Percentiles rank a stretch among this genome's conserved stretches.
Evolutionary conservation across 2,329 filamentous ascomycete species (phyloP).

Genomic region (Diaporthe citriasiana): DNA sequence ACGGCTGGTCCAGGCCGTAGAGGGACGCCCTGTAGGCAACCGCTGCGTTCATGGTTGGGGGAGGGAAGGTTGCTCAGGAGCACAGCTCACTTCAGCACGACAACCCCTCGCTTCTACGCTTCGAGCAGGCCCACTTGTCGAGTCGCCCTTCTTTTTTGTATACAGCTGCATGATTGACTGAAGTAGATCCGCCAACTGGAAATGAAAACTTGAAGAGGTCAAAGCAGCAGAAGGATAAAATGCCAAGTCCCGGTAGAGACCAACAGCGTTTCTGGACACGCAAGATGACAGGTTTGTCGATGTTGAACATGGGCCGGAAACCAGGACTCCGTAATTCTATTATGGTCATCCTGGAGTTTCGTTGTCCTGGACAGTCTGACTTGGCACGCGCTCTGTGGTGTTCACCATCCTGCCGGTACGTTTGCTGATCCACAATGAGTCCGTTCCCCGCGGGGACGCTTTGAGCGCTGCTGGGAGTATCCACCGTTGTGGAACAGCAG

Average conservation of each 20-base stretch:
- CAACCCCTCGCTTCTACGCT: neutral
- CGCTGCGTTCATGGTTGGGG: conserved; percentile 9
- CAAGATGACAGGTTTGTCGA: neutral
- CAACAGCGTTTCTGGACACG: conserved; percentile 9
- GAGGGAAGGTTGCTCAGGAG: neutral
- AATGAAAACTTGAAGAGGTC: neutral
- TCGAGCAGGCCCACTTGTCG: neutral
- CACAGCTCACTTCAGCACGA: conserved; percentile 5
- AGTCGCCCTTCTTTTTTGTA: neutral
- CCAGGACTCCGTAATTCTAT: conserved; percentile 13
- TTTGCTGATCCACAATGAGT: conserved; percentile 17
- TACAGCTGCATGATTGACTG: neutral
- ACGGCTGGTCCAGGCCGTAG: conserved; percentile 26
- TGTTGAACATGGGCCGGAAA: conserved; percentile 14
- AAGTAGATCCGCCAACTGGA: neutral
- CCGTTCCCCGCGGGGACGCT: conserved; percentile 19
- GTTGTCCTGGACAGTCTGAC: conserved; percentile 1
- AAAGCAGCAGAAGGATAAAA: neutral
- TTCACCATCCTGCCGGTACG: conserved; percentile 11
- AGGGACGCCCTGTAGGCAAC: conserved; percentile 23
- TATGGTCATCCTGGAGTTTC: conserved; percentile 10
- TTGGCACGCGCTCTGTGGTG: conserved; percentile 2
- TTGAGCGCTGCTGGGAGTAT: conserved; percentile 13
- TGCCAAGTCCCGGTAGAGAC: conserved; percentile 12
- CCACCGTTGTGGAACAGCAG: conserved; percentile 25